These are phyloP conservation scores for Chaetothyriales sp. DNA, from an alignment of 2,329 filamentous ascomycete genomes.

Conservation along the genomic window DNA sequence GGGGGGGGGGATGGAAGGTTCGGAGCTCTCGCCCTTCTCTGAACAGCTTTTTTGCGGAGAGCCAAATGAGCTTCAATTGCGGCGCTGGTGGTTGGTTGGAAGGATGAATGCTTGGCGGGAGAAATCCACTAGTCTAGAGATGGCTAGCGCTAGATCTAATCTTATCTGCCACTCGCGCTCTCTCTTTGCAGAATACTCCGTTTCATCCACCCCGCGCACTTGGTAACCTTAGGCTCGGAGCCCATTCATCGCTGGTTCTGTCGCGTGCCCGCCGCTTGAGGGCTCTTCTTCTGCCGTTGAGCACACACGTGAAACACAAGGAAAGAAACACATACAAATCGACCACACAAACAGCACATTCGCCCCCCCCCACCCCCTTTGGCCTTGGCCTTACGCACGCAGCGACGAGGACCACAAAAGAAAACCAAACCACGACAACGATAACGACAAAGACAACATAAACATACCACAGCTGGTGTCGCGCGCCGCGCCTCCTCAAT, in stretches of 20 bases:
- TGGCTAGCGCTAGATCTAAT: slow-evolving; percentile 4
- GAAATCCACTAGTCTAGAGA: not conserved
- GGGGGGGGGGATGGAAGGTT: not conserved
- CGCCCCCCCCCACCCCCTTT: too few relatives aligned
- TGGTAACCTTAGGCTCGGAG: too few relatives aligned
- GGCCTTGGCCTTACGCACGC: too few relatives aligned
- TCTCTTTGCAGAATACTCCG: not conserved
- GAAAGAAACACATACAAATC: too few relatives aligned
- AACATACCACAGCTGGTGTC: too few relatives aligned
- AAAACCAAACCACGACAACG: not conserved
- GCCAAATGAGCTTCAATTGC: not conserved
- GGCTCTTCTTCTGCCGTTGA: too few relatives aligned
- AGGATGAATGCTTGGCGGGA: not conserved
- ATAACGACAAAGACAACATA: not conserved
- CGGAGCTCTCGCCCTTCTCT: not conserved
- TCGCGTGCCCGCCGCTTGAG: too few relatives aligned
- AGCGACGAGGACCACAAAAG: not conserved
- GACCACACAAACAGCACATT: not conserved
- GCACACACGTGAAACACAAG: too few relatives aligned
- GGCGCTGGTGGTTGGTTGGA: not conserved
- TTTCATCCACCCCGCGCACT: not conserved
- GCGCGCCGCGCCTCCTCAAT: not conserved
- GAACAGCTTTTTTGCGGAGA: not conserved
- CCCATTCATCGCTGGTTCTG: too few relatives aligned
- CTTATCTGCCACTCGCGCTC: slow-evolving; percentile 3